Evolutionary conservation across 768 basidiomycete species (phyloP).

Genomic region (Leccinum fibrillosum): DNA sequence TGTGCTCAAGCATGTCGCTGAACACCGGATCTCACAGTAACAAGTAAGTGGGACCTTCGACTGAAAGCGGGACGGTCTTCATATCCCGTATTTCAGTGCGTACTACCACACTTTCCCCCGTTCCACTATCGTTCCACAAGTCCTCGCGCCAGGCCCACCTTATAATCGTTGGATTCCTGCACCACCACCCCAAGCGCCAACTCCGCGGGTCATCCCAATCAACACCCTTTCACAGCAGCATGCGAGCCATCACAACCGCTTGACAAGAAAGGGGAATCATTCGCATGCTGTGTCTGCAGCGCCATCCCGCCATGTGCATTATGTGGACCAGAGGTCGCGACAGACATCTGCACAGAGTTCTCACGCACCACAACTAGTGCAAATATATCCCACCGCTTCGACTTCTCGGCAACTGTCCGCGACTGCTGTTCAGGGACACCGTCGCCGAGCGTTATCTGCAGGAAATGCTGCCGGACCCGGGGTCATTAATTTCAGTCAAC

Average conservation of each 20-base stretch:
- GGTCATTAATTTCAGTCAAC: conserved; percentile 1
- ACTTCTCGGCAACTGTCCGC: neutral
- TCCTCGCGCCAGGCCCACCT: neutral
- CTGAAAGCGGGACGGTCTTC: conserved; percentile 10
- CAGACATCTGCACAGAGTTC: conserved; percentile 7
- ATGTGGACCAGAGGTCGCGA: conserved; percentile 16
- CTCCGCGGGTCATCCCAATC: conserved; percentile 2
- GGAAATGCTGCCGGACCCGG: conserved; percentile 9
- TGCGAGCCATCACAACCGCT: neutral
- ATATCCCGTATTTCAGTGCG: conserved; percentile 13
- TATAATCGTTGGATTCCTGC: neutral
- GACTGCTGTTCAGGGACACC: conserved; percentile 8
- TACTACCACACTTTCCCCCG: conserved; percentile 31
- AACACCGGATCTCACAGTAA: conserved; percentile 11
- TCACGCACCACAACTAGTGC: neutral
- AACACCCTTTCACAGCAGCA: conserved; percentile 6
- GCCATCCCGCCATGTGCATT: conserved; percentile 26
- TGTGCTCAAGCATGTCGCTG: conserved; percentile 5
- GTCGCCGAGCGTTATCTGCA: conserved; percentile 20
- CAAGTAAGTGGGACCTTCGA: conserved; percentile 23
- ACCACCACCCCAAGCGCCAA: conserved; percentile 4
- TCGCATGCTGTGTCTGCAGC: conserved; percentile 13
- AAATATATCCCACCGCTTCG: conserved; percentile 1
- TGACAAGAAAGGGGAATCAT: conserved; percentile 1
- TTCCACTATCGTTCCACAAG: conserved; percentile 5